Evolutionary conservation across 257 asterid genomes (phyloP).

Genomic region (Scutellaria galericulata): DNA sequence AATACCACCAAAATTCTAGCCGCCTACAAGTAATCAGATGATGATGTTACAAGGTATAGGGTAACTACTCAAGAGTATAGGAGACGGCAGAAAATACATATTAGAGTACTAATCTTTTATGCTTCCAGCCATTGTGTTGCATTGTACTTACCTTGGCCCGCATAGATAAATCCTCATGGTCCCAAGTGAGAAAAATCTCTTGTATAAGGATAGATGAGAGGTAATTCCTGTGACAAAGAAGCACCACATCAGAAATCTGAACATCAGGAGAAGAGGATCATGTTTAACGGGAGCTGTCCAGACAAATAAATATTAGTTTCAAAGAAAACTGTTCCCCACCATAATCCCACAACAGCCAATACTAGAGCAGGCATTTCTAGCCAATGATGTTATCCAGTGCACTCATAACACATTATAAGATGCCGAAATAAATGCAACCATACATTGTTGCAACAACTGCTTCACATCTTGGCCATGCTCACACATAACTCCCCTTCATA

Average conservation of each 20-base stretch:
- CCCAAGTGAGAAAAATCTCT: slow-evolving; percentile 99
- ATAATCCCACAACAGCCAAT: neutral
- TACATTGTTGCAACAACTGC: no score
- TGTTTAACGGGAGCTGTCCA: slow-evolving; percentile 15
- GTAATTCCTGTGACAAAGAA: slow-evolving; percentile 70
- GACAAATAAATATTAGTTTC: neutral
- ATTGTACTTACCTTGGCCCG: slow-evolving; percentile 80
- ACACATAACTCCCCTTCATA: neutral
- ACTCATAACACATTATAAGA: neutral
- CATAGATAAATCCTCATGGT: slow-evolving; percentile 94
- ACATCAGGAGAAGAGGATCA: slow-evolving; percentile 28
- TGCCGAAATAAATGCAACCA: neutral
- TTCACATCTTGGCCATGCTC: neutral
- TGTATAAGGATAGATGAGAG: slow-evolving; percentile 93
- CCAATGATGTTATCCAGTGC: neutral
- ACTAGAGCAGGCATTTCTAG: neutral
- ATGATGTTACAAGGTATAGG: slow-evolving; percentile 27
- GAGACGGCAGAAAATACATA: slow-evolving; percentile 7
- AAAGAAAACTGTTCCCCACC: neutral
- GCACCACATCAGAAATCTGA: slow-evolving; percentile 29
- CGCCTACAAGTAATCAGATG: slow-evolving; percentile 61
- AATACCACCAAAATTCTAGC: slow-evolving; percentile 92
- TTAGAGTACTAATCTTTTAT: slow-evolving; percentile 23
- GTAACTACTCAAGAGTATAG: slow-evolving; percentile 31
- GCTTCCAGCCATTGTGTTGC: slow-evolving; percentile 27